These are phyloP conservation scores for Neopestalotiopsis sp. DNA, from an alignment of 2,329 filamentous ascomycete genomes.

Conservation along the genomic window DNA sequence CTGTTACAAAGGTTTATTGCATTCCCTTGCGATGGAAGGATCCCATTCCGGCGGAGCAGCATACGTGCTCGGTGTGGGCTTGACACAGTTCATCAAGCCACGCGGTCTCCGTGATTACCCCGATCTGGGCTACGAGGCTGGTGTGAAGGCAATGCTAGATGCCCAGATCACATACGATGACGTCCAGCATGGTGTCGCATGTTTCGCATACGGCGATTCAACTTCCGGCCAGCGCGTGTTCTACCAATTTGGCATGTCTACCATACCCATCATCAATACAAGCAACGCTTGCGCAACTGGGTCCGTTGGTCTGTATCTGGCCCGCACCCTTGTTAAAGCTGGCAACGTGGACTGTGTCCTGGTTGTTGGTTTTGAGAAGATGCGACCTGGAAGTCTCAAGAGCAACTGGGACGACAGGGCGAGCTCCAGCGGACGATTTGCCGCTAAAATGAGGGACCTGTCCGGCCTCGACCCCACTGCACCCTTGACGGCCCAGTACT, in stretches of 20 bases:
- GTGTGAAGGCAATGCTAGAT: conserved; percentile 85
- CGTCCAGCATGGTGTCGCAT: conserved; percentile 93
- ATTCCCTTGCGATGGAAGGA: too few species aligned
- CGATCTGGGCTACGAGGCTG: conserved; percentile 91
- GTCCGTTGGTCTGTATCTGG: conserved; percentile 88
- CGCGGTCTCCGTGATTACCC: conserved; percentile 93
- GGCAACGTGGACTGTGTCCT: conserved; percentile 87
- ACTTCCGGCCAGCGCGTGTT: conserved; percentile 96
- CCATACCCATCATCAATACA: conserved; percentile 95
- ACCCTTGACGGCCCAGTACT: conserved; percentile 90
- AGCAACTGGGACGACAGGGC: conserved; percentile 83
- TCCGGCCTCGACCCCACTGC: conserved; percentile 71
- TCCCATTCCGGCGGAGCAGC: too few species aligned
- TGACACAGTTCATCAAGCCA: conserved; percentile 99
- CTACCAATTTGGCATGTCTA: conserved; percentile 98
- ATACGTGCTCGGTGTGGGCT: conserved; percentile 95
- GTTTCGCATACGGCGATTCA: conserved; percentile 96
- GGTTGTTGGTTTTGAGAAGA: conserved; percentile 97
- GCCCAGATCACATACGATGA: conserved; percentile 96
- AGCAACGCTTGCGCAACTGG: conserved; percentile 99
- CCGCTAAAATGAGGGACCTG: conserved; percentile 81
- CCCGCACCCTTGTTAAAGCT: conserved; percentile 75
- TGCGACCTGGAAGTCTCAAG: conserved; percentile 89
- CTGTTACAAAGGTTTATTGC: too few species aligned
- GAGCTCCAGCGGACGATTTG: conserved; percentile 70